phyloP scores from a whole-genome alignment of 78 protist genomes.

The Dictyostelium brefeldianum region DNA sequence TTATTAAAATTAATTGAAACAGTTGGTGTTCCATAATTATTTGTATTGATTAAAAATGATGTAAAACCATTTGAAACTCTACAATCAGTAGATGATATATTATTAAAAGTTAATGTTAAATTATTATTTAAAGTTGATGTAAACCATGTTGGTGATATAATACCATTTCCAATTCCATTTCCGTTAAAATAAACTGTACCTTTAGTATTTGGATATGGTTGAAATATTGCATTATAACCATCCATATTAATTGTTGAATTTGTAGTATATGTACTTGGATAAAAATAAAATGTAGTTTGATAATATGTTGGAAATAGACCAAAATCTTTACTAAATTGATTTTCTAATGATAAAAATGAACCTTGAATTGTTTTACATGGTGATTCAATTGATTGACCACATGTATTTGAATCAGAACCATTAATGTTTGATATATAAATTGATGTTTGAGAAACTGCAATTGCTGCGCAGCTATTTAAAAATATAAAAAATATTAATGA shows the following conservation, averaged over 20 bases:
- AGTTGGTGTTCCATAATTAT: no score
- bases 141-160: background rate
- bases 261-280: background rate
- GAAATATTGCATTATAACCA: background rate
- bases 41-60: background rate
- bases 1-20: background rate
- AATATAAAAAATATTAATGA: background rate
- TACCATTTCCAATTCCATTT: background rate
- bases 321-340: background rate
- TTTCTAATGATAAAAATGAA: background rate
- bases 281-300: background rate
- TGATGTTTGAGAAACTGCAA: background rate
- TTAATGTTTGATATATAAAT: background rate
- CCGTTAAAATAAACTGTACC: background rate
- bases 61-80: background rate
- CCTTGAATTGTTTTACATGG: background rate
- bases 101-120: background rate
- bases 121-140: background rate
- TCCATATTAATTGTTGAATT: background rate
- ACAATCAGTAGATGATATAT: background rate
- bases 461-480: background rate
- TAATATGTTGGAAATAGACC: background rate
- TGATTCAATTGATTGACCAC: slow-evolving; percentile 1
- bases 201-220: background rate
- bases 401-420: background rate